A percentile compares a stretch with the other conserved stretches of the same genome.
Conservation (phyloP, 1,139 yeast genomes). For the Pneumocystis carinii region DNA sequence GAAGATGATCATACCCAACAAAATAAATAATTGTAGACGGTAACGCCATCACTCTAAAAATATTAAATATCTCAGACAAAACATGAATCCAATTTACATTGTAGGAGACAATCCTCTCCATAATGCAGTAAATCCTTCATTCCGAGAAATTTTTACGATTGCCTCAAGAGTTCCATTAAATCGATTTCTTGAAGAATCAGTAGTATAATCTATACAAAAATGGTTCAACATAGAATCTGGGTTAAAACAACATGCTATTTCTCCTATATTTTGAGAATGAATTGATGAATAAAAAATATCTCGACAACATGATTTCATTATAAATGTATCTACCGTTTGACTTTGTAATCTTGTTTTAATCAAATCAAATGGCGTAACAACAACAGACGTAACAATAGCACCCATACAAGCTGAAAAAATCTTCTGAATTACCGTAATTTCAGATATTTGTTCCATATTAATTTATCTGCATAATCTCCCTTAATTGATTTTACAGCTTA, state of each 20-base stretch:
- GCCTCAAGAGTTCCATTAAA: constrained; percentile 58
- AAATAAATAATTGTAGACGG: constrained; percentile 91
- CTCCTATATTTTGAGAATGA: constrained; percentile 1
- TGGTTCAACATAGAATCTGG: not conserved
- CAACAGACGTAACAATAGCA: constrained; percentile 7
- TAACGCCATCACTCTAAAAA: constrained; percentile 49
- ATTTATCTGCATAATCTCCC: not conserved
- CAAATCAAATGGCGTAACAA: constrained; percentile 13
- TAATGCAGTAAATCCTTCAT: constrained; percentile 62
- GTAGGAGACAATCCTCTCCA: constrained; percentile 87
- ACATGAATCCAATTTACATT: constrained; percentile 20
- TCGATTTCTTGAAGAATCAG: not conserved
- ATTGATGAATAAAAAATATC: constrained; percentile 1
- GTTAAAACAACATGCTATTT: not conserved
- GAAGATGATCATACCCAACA: constrained; percentile 76
- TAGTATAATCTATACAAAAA: not conserved
- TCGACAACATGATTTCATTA: constrained; percentile 5
- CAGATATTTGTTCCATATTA: not conserved
- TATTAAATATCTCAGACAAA: not conserved
- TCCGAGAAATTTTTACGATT: constrained; percentile 42
- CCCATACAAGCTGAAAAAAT: constrained; percentile 4
- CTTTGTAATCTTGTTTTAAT: constrained; percentile 14
- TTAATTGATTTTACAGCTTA: not conserved
- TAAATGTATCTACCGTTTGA: constrained; percentile 5
- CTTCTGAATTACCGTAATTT: not conserved